A percentile compares a stretch with the other conserved stretches of the same genome.
These are phyloP conservation scores for Niebla homalea DNA, from an alignment of 495 filamentous ascomycete species.

Conservation along the genomic window DNA sequence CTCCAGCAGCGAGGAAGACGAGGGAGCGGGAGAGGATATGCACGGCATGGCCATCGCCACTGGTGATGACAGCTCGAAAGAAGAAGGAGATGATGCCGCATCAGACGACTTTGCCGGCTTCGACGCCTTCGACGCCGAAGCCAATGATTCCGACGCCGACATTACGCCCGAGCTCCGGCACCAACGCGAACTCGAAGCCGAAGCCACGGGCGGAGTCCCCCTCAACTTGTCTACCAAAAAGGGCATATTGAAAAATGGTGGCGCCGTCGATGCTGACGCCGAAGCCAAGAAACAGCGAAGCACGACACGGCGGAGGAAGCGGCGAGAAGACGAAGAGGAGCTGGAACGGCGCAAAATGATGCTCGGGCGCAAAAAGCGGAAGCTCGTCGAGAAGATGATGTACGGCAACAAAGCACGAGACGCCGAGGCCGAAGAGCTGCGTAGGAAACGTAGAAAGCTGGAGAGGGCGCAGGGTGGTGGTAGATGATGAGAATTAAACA, in stretches of 20 bases:
- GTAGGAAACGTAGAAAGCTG: constrained; percentile 75
- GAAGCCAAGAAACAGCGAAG: constrained; percentile 43
- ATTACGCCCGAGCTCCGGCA: constrained; percentile 34
- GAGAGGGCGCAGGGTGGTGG: constrained; percentile 53
- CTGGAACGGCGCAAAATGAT: constrained; percentile 81
- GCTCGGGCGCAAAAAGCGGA: constrained; percentile 84
- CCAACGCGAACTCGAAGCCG: constrained; percentile 85
- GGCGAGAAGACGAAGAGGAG: constrained; percentile 65
- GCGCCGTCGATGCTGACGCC: constrained; percentile 30
- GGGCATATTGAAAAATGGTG: constrained; percentile 26
- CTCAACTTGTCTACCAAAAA: constrained; percentile 21
- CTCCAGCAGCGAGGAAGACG: constrained; percentile 8
- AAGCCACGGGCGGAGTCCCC: constrained; percentile 46
- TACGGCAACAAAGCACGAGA: constrained; percentile 77
- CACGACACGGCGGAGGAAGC: constrained; percentile 52
- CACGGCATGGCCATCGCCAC: constrained; percentile 48
- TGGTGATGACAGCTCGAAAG: constrained; percentile 32
- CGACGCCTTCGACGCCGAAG: constrained; percentile 29
- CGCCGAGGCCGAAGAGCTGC: constrained; percentile 58
- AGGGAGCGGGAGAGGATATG: constrained; percentile 35
- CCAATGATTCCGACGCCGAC: constrained; percentile 36
- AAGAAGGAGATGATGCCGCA: constrained; percentile 27
- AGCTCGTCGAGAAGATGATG: constrained; percentile 83
- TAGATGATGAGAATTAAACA: no score
- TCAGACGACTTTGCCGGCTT: constrained; percentile 25